Conservation (phyloP, 2,329 filamentous ascomycete species). For the Diaporthe vaccinii region DNA sequence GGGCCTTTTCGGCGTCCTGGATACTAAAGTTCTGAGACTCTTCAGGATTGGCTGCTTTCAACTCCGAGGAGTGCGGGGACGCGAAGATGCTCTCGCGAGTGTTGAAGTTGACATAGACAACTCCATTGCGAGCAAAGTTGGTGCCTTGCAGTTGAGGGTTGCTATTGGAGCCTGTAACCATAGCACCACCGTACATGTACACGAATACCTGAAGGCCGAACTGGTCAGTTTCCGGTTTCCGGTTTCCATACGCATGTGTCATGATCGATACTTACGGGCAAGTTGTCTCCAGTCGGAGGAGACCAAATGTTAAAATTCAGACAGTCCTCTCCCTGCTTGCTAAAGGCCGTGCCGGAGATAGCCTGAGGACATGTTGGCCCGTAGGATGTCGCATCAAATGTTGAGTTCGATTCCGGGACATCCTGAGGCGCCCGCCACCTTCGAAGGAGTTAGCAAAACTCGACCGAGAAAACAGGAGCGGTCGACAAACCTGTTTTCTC, state of each 20-base stretch:
- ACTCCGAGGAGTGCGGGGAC: constrained; percentile 57
- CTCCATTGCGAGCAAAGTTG: constrained; percentile 54
- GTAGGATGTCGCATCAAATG: constrained; percentile 46
- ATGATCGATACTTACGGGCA: background rate
- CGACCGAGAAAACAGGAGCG: background rate
- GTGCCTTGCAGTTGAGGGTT: constrained; percentile 54
- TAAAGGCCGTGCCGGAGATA: constrained; percentile 45
- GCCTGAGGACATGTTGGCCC: constrained; percentile 46
- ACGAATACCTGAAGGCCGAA: constrained; percentile 52
- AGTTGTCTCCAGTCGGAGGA: background rate
- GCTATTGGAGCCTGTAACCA: constrained; percentile 57
- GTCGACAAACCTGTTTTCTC: constrained; percentile 49
- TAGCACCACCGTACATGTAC: constrained; percentile 60
- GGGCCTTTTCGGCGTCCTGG: constrained; percentile 8
- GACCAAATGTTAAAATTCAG: constrained; percentile 57
- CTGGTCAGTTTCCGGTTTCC: background rate
- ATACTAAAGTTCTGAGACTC: constrained; percentile 10
- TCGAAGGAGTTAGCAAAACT: background rate
- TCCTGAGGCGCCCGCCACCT: constrained; percentile 50
- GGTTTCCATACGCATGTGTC: background rate
- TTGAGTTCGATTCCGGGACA: constrained; percentile 41
- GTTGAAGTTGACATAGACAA: constrained; percentile 56
- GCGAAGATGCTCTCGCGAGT: constrained; percentile 59
- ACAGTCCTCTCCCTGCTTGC: constrained; percentile 54
- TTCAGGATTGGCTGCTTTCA: constrained; percentile 48